Base-by-base conservation (phyloP, 768 basidiomycete species). In the Tulasnella sp. region DNA sequence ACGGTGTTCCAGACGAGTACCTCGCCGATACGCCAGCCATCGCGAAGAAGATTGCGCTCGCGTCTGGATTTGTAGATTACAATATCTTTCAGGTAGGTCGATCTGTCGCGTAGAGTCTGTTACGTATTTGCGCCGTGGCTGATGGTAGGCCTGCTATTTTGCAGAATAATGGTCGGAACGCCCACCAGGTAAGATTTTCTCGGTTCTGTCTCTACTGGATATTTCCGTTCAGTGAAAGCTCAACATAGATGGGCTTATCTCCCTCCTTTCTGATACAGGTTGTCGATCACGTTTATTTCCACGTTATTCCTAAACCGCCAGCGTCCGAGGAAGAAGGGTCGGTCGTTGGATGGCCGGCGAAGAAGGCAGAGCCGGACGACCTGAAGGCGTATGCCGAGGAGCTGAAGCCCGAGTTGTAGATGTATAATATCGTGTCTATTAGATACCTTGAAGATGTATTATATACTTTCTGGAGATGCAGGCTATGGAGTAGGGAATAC, bases 351-450 rank as follows among this genome's bases (percentile, higher is more conserved):
- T 37, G 97, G 97, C 94, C 94, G 0, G 85, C 88, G 1, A 86
- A 91, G 86, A 83, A 86, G 72, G 82, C 89, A 40, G 85, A 89
- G 24, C 92, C 91, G 86, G 93, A 92, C 9, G 93, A 94, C 48
- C 85, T 96, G 76, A 87, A 89, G 84, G 87, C 87, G 83, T 82
- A 91, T n/a, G 88, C 88, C 41, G 90, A 91, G 77, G 92, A 93
- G 79, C 83, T 96, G 81, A 89, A 60, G 58, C 24, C 58, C 18
- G n/a, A 60, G 58, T 22, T 60, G 58, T 60, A 60, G 46, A 14
- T 46, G 1, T 46, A 4, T 11, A 46, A 12, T 46, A 9, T 46
- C 46, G 46, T 20, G 18, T 54, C n/a, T 54, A n/a, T 50, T 16
- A 22, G 16, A 54, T 8, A 11, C 12, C 24, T 54, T 54, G 54